Percentiles rank a stretch among this genome's conserved stretches.
Conservation (phyloP, 768 basidiomycete genomes). For the Pulveroboletus sp. region DNA sequence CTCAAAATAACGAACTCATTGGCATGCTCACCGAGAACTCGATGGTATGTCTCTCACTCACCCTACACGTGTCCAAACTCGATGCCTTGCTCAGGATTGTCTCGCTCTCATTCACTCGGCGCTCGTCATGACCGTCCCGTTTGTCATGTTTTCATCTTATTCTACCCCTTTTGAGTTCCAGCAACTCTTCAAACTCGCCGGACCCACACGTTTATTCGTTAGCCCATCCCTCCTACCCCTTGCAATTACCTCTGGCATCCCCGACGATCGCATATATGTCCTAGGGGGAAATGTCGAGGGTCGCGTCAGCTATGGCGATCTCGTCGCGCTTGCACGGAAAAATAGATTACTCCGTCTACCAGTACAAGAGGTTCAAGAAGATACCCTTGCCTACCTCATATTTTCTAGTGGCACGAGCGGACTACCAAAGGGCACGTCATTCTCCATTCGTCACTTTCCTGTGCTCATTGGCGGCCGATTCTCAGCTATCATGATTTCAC, state of each 20-base stretch:
- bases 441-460: background rate
- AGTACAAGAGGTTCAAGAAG: constrained; percentile 42
- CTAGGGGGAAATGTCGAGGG: constrained; percentile 43
- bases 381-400: constrained; percentile 66
- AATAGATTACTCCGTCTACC: constrained; percentile 39
- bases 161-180: constrained; percentile 57
- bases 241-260: constrained; percentile 37
- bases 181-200: constrained; percentile 46
- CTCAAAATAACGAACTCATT: constrained; percentile 52
- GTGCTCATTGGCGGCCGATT: background rate
- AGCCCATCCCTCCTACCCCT: constrained; percentile 41
- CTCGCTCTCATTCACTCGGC: too few species aligned
- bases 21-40: constrained; percentile 73
- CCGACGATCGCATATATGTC: constrained; percentile 45
- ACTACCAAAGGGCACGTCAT: constrained; percentile 59
- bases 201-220: constrained; percentile 53
- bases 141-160: constrained; percentile 51
- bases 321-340: constrained; percentile 40
- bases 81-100: background rate
- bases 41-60: constrained; percentile 38
- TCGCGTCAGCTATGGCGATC: constrained; percentile 41
- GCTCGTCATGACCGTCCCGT: constrained; percentile 48
- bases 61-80: background rate
- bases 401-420: constrained; percentile 82
- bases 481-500: constrained; percentile 68